phyloP scores from a whole-genome alignment of 345 rosid genomes.

The Carallia pectinifolia region DNA sequence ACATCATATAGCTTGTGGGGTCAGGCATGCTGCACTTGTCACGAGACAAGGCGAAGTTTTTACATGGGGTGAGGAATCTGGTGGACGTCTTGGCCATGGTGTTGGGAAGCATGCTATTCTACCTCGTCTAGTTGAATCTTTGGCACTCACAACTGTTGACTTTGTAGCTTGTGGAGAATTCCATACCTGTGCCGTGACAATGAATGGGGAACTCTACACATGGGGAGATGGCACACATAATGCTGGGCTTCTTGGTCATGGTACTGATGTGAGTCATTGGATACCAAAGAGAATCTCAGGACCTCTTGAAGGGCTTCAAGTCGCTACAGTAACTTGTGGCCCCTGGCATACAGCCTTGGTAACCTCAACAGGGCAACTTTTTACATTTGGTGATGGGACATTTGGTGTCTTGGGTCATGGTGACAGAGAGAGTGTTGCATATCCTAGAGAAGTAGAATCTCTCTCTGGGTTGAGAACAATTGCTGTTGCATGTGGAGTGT shows the following conservation, averaged over 20 bases:
- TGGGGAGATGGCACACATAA: conserved; percentile 96
- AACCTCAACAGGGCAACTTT: conserved; percentile 83
- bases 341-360: conserved; percentile 97
- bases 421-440: conserved; percentile 56
- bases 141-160: conserved; percentile 59
- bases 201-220: conserved; percentile 87
- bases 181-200: conserved; percentile 88
- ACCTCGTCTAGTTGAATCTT: conserved; percentile 76
- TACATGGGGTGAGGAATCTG: conserved; percentile 97
- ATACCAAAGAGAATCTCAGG: conserved; percentile 92
- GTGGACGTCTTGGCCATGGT: conserved; percentile 97
- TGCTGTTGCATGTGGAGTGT: conserved; percentile 90
- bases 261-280: conserved; percentile 88
- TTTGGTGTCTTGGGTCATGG: conserved; percentile 97
- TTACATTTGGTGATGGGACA: conserved; percentile 94
- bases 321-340: conserved; percentile 89
- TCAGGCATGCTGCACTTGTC: conserved; percentile 82
- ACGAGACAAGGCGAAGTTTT: conserved; percentile 92
- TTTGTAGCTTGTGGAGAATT: conserved; percentile 95
- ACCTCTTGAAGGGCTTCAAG: conserved; percentile 88
- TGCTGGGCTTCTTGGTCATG: conserved; percentile 96
- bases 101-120: conserved; percentile 69
- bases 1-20: conserved; percentile 85
- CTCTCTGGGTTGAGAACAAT: conserved; percentile 78
- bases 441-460: conserved; percentile 89